Evolutionary conservation across 495 filamentous ascomycete genomes (phyloP).

Genomic region (Penicillium verhagenii): DNA sequence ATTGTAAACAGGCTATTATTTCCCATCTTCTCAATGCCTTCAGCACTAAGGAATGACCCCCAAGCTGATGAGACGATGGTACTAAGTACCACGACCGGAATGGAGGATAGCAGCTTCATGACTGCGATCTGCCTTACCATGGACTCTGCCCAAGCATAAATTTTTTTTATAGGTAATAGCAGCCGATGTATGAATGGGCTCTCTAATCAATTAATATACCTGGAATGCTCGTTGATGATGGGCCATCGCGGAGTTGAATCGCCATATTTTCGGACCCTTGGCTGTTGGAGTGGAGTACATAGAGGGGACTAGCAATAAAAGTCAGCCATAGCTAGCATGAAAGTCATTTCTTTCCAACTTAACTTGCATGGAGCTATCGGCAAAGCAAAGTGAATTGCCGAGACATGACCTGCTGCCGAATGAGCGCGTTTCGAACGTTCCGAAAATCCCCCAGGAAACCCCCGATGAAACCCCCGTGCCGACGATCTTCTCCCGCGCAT

Average conservation of each 20-base stretch:
- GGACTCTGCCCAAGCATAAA: too few relatives aligned
- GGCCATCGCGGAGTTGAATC: slow-evolving; percentile 11
- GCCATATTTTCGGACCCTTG: slow-evolving; percentile 16
- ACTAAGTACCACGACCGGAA: slow-evolving; percentile 6
- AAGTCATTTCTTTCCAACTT: not conserved
- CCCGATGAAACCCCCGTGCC: not conserved
- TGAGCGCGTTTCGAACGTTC: not conserved
- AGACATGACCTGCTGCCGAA: not conserved
- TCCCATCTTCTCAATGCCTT: slow-evolving; percentile 14
- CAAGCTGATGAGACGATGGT: slow-evolving; percentile 1
- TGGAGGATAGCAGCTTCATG: not conserved
- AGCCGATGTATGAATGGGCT: too few relatives aligned
- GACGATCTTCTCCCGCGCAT: not conserved
- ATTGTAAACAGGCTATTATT: slow-evolving; percentile 15
- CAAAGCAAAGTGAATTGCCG: not conserved
- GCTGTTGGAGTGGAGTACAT: not conserved
- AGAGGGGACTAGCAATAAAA: not conserved
- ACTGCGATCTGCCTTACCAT: too few relatives aligned
- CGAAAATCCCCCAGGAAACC: not conserved
- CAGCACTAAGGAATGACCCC: slow-evolving; percentile 8
- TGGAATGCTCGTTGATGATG: not conserved
- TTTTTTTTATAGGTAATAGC: too few relatives aligned
- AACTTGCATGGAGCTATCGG: not conserved
- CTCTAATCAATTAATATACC: too few relatives aligned
- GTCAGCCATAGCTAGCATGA: not conserved